Percentiles rank a stretch among this genome's conserved stretches.
Evolutionary conservation across 2,329 filamentous ascomycete genomes (phyloP).

Genomic region (Acarospora socialis): DNA sequence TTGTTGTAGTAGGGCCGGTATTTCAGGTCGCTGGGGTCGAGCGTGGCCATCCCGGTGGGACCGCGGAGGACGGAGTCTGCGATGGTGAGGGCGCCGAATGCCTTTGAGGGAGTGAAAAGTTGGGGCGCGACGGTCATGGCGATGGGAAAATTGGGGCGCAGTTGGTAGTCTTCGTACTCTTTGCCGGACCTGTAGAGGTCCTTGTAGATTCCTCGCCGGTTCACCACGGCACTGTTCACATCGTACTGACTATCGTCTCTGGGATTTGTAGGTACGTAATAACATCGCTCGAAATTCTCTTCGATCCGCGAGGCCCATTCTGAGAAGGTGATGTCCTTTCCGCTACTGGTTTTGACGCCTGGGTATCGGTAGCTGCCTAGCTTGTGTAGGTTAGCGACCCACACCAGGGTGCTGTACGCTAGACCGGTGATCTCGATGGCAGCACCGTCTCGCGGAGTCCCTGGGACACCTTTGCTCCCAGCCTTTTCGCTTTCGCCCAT

Average conservation of each 20-base stretch:
- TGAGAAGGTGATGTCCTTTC: constrained; percentile 50
- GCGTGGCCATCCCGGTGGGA: constrained; percentile 86
- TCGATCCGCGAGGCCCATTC: constrained; percentile 74
- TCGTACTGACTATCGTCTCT: constrained; percentile 64
- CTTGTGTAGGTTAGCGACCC: constrained; percentile 56
- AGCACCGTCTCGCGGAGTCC: constrained; percentile 91
- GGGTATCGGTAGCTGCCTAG: constrained; percentile 58
- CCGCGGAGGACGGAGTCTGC: constrained; percentile 70
- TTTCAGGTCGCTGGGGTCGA: constrained; percentile 83
- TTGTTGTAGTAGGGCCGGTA: constrained; percentile 94
- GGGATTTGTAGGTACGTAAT: constrained; percentile 61
- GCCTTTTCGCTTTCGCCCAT: constrained; percentile 96
- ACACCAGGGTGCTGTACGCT: constrained; percentile 74
- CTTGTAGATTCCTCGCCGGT: constrained; percentile 94
- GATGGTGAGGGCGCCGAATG: constrained; percentile 62
- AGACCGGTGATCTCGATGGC: constrained; percentile 91
- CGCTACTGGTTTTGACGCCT: constrained; percentile 54
- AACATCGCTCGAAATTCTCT: constrained; percentile 79
- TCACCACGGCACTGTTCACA: constrained; percentile 64
- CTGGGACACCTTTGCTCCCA: constrained; percentile 81
- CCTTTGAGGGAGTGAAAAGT: constrained; percentile 67
- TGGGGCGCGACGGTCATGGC: constrained; percentile 89
- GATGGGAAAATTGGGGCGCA: constrained; percentile 86
- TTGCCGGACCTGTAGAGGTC: constrained; percentile 89
- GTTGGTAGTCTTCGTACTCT: constrained; percentile 94